Percentiles rank a stretch among this genome's conserved stretches.
These are phyloP conservation scores for Globisporangium spiculum DNA, from an alignment of 352 stramenopile species.

Conservation along the genomic window DNA sequence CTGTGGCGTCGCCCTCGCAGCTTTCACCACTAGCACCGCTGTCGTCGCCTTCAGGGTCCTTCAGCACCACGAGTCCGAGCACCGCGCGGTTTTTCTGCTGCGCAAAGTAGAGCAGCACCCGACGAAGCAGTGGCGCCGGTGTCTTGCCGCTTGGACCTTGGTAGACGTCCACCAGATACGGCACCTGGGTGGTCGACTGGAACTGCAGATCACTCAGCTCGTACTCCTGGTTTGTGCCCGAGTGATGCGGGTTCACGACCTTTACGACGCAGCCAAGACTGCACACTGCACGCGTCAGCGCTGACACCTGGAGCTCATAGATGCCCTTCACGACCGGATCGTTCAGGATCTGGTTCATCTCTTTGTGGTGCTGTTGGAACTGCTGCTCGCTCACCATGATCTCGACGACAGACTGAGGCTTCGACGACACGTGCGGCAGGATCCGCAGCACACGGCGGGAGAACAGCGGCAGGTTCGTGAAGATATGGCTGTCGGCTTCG, in stretches of 20 bases:
- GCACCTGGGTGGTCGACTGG: slow-evolving; percentile 60
- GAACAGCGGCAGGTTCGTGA: slow-evolving; percentile 60
- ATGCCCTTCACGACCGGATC: slow-evolving; percentile 83
- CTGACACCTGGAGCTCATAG: slow-evolving; percentile 93
- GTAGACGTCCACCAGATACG: slow-evolving; percentile 54
- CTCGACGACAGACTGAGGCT: slow-evolving; percentile 61
- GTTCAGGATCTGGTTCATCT: slow-evolving; percentile 78
- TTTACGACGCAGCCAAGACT: slow-evolving; percentile 89
- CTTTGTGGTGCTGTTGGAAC: slow-evolving; percentile 70
- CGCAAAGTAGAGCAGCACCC: slow-evolving; percentile 68
- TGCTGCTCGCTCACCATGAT: slow-evolving; percentile 67
- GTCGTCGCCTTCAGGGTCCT: slow-evolving; percentile 31
- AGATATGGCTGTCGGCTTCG: slow-evolving; percentile 71
- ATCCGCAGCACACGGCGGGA: slow-evolving; percentile 53
- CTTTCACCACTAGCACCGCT: slow-evolving; percentile 5
- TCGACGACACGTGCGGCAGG: slow-evolving; percentile 51
- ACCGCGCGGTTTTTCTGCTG: slow-evolving; percentile 69
- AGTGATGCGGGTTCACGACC: slow-evolving; percentile 49
- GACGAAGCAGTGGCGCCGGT: slow-evolving; percentile 31
- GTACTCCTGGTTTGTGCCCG: slow-evolving; percentile 45
- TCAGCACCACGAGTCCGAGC: slow-evolving; percentile 44
- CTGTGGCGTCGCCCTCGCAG: slow-evolving; percentile 40
- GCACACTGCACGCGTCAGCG: slow-evolving; percentile 87
- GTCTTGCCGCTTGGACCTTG: slow-evolving; percentile 14
- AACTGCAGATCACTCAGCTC: slow-evolving; percentile 71